Base-by-base conservation (phyloP, 306 rosid genomes). In the Trifolium dubium region DNA sequence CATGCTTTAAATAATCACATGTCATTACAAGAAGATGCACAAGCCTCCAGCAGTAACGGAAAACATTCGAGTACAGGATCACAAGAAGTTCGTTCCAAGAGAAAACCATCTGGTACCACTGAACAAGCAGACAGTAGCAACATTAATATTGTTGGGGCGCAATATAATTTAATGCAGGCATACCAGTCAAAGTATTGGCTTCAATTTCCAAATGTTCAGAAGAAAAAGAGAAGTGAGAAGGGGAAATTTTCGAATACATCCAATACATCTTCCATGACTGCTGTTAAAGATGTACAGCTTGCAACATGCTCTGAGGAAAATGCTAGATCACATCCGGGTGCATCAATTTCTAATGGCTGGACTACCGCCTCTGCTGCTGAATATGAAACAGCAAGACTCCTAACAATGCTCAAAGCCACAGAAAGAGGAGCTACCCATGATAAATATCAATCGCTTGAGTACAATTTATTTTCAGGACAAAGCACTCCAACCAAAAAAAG, bases 141-240 rank as follows among this genome's bases (percentile, higher is more conserved):
- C 82, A 53, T 79, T 59, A 86, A 89, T 73, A 79, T 74, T 14
- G 59, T 50, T 14, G 89, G 84, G 71, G 62, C 39, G 13, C 83
- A 64, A 5, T 79, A 77, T 56, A 85, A 83, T 73, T 39, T 35
- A 40, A 10, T 85, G 76, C 80, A 67, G 13, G 82, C 83, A 72
- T 82, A 86, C 74, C n/a, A 11, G 34, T 53, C 53, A 11, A 41
- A 41, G 67, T n/a, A 35, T 60, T 65, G 79, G 68, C 13, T 79
- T 67, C 87, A 84, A 65, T 85, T 89, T 87, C 91, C 91, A 40
- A 80, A 81, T 56, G 55, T 89, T 58, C 79, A 77, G 53, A 86
- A 85, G 83, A 89, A 77, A 80, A 86, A 49, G 72, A 89, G 94
- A 77, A 86, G 84, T 68, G 89, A 80, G 49, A 87, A 79, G 80